These are phyloP conservation scores for Candida multigemmis DNA, from an alignment of 805 yeast genomes.

Conservation along the genomic window DNA sequence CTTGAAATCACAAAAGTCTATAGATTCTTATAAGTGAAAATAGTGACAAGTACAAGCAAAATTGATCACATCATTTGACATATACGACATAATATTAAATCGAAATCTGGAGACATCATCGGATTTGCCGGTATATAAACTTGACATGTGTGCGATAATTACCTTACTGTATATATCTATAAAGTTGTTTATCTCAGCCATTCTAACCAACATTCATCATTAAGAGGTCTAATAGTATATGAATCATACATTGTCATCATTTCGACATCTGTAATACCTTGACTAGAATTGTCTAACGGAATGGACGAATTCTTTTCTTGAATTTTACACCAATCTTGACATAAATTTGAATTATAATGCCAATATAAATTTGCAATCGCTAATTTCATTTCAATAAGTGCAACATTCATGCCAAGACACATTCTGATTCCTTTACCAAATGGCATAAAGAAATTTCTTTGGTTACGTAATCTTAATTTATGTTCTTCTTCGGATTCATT, in stretches of 20 bases:
- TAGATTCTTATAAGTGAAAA: too few species aligned
- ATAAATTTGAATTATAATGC: constrained; percentile 31
- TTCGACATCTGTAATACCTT: constrained; percentile 27
- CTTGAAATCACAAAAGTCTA: too few species aligned
- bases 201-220: constrained; percentile 45
- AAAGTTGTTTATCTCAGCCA: constrained; percentile 13
- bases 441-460: constrained; percentile 51
- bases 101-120: too few species aligned
- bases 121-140: too few species aligned
- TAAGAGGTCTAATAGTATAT: constrained; percentile 43
- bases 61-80: too few species aligned
- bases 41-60: too few species aligned
- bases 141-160: not conserved
- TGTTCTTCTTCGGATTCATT: constrained; percentile 23
- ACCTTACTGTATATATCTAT: not conserved
- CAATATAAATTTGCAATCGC: constrained; percentile 45
- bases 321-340: constrained; percentile 36
- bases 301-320: constrained; percentile 6
- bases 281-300: constrained; percentile 10
- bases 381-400: constrained; percentile 56
- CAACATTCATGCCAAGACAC: constrained; percentile 69
- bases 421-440: constrained; percentile 68
- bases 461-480: constrained; percentile 26
- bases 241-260: constrained; percentile 50
- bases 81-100: too few species aligned